phyloP scores from a whole-genome alignment of 192 early-diverging fungal species.

The Helicostylum pulchrum region DNA sequence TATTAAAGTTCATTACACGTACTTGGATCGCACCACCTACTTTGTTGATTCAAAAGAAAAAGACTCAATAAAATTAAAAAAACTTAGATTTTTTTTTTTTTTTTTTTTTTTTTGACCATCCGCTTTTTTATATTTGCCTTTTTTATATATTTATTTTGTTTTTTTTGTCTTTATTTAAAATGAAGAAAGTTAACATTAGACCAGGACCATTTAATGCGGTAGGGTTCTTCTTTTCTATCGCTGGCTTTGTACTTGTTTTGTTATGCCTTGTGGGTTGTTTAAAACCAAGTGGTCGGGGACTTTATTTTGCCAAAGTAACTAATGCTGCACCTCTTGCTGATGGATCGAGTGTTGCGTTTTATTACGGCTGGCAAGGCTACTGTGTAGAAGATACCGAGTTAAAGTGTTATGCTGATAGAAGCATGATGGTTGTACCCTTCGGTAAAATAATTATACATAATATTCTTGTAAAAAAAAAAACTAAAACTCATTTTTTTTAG shows the following conservation, averaged over 20 bases:
- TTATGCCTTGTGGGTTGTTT: slow-evolving; percentile 21
- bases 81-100: background rate
- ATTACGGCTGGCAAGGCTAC: slow-evolving; percentile 24
- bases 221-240: slow-evolving; percentile 16
- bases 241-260: slow-evolving; percentile 16
- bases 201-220: slow-evolving; percentile 16
- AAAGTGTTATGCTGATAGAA: slow-evolving; percentile 16
- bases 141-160: background rate
- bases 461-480: background rate
- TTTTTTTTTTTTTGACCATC: background rate
- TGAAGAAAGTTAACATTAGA: slow-evolving; percentile 4
- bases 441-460: slow-evolving; percentile 10
- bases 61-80: slow-evolving; percentile 24
- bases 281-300: background rate
- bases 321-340: background rate
- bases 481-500: no score
- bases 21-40: slow-evolving; percentile 38
- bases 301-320: slow-evolving; percentile 27
- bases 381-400: slow-evolving; percentile 13
- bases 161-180: slow-evolving; percentile 4
- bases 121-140: background rate
- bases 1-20: slow-evolving; percentile 64
- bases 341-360: background rate
- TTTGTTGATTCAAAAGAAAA: slow-evolving; percentile 6
- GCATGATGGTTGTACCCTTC: slow-evolving; percentile 26